Base-by-base conservation (phyloP, 1,139 yeast species). In the Starmera stellimalicola region DNA sequence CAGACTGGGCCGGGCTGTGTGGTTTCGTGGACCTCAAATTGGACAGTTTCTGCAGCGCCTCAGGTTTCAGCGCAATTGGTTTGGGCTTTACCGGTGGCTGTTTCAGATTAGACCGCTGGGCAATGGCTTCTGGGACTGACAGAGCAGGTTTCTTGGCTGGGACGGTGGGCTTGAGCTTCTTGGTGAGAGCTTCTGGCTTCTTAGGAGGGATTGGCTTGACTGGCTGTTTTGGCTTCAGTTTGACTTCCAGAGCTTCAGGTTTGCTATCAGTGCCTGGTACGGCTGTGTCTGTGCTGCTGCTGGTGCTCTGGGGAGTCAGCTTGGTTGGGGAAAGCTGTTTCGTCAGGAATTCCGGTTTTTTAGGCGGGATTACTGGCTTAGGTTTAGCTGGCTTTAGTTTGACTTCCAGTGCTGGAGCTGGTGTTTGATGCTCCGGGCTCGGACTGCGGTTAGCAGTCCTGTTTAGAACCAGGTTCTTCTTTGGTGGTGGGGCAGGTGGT, bases 91-190 rank as follows among this genome's bases (percentile, higher is more conserved):
- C 8, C 4, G 10, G 18, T 9, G 37, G 30, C 12, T 22, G 11
- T 6, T n/a, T n/a, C n/a, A n/a, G n/a, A n/a, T n/a, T n/a, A n/a
- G n/a, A n/a, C 12, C 12, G 11, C 12, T n/a, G 6, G 11, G 25
- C 26, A 9, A 43, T 11, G 2, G 36, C 42, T 24, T 43, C 44
- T 6, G 43, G 47, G 5, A 37, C 23, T 10, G 29, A 30, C 18
- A 30, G 29, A 5, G 57, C 50, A 3, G 47, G 42, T 22, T 52
- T 54, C 16, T 56, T 43, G 19, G 37, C 26, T 3, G 56, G 55
- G 3, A 49, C 39, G 1, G 45, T 42, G 7, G 57, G 40, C 16
- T 29, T 37, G 22, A 40, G 28, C 11, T 20, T 31, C n/a, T 34
- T 32, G 6, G 29, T 30, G 9, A 35, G 28, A 26, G 35, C 34